These are phyloP conservation scores for Ilex asprella DNA, from an alignment of 257 asterid species.

Conservation along the genomic window DNA sequence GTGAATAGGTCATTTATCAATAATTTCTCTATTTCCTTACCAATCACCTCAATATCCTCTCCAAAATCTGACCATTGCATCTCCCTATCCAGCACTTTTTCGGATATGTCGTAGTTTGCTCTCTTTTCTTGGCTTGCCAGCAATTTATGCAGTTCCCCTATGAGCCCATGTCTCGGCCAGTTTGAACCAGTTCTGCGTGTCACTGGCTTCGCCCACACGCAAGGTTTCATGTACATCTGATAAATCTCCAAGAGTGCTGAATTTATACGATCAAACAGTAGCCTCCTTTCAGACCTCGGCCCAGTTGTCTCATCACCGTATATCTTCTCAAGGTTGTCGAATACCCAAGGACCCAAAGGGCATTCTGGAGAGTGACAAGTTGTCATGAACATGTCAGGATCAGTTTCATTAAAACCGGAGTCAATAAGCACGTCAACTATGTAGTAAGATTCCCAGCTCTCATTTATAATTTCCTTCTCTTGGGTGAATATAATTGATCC, in stretches of 20 bases:
- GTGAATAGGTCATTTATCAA: slow-evolving; percentile 59
- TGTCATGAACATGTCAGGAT: slow-evolving; percentile 27
- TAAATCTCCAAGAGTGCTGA: slow-evolving; percentile 38
- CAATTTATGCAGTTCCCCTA: slow-evolving; percentile 35
- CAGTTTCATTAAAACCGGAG: slow-evolving; percentile 49
- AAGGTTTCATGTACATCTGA: slow-evolving; percentile 27
- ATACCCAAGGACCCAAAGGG: slow-evolving; percentile 61
- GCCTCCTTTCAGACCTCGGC: slow-evolving; percentile 47
- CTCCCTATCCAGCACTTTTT: slow-evolving; percentile 39
- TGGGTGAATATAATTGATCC: slow-evolving; percentile 24
- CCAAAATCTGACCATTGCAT: slow-evolving; percentile 46
- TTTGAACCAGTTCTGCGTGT: slow-evolving; percentile 13
- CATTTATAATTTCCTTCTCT: slow-evolving; percentile 17
- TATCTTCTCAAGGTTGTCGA: slow-evolving; percentile 56
- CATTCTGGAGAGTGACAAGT: slow-evolving; percentile 49
- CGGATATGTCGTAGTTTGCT: slow-evolving; percentile 21
- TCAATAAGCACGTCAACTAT: slow-evolving; percentile 39
- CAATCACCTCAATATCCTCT: slow-evolving; percentile 40
- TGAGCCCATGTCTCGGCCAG: slow-evolving; percentile 29
- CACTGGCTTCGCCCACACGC: slow-evolving; percentile 55
- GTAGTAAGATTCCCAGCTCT: slow-evolving; percentile 56
- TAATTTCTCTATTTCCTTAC: slow-evolving; percentile 52
- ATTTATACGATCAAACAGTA: slow-evolving; percentile 61
- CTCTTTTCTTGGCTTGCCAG: slow-evolving; percentile 21
- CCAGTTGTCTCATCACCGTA: slow-evolving; percentile 23